These are phyloP conservation scores for Cyclotella cryptica DNA, from an alignment of 108 stramenopile genomes.

Conservation along the genomic window DNA sequence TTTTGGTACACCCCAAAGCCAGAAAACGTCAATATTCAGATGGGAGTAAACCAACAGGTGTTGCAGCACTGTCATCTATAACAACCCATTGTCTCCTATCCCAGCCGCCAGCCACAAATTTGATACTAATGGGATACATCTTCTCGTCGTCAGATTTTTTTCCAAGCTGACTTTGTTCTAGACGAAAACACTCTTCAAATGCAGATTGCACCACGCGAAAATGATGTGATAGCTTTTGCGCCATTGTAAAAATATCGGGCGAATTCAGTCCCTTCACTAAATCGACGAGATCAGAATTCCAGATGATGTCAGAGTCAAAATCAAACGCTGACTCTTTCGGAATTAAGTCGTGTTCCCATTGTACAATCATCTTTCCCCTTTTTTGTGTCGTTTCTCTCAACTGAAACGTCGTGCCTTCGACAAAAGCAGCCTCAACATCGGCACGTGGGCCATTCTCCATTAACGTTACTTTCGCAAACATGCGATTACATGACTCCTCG, in stretches of 20 bases:
- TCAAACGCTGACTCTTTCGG: not conserved
- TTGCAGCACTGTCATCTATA: not conserved
- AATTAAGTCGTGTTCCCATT: not conserved
- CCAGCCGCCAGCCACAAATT: not conserved
- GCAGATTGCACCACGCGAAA: slow-evolving; percentile 4
- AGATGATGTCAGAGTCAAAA: not conserved
- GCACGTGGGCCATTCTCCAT: slow-evolving; percentile 28
- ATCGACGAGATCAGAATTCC: not conserved
- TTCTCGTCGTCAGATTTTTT: not conserved
- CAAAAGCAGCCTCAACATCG: slow-evolving; percentile 22
- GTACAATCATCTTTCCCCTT: not conserved
- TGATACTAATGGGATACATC: not conserved
- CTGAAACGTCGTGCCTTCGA: slow-evolving; percentile 27
- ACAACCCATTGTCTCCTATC: slow-evolving; percentile 2
- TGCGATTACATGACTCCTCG: not conserved
- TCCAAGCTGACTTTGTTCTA: not conserved
- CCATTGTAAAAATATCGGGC: not conserved
- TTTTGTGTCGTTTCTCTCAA: not conserved
- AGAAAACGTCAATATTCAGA: too few species aligned
- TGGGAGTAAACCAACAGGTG: too few species aligned
- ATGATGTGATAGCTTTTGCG: slow-evolving; percentile 1
- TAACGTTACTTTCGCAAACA: slow-evolving; percentile 26
- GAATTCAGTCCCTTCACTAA: not conserved
- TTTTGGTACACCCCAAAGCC: too few species aligned
- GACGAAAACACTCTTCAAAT: not conserved